Evolutionary conservation across 2,329 filamentous ascomycete genomes (phyloP), one percentile per base, ranked within the genome.

Genomic region (Magnaporthiopsis poae): DNA sequence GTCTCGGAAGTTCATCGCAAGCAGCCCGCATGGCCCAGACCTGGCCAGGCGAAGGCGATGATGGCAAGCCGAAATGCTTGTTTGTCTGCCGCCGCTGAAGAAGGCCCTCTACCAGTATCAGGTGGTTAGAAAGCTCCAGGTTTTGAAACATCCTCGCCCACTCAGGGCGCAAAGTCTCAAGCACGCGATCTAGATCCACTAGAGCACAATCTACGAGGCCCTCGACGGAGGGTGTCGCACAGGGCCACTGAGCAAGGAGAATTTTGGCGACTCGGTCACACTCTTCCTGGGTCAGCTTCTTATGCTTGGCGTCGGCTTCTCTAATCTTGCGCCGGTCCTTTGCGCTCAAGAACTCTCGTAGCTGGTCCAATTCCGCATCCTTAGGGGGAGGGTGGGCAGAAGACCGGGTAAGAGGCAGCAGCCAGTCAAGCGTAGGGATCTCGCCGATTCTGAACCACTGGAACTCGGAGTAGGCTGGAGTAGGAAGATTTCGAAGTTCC

Each of bases 111-210:
- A 83, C 77, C 33, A 76, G 61, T 12, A 74, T 66, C 0, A 86
- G 67, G 69, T 85, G 80, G 0, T 71, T 60, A 0, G 75, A 78
- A 0, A 86, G 74, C 35, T 82, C 75, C 12, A 76, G 68, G 61
- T 87, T 87, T 5, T 78, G 75, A n/a, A 76, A 79, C 0, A 84
- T 70, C 0, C 80, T 77, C 5, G 73, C 68, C 83, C 83, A 87
- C 64, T 84, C 80, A 0, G 77, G 76, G 0, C 70, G 68, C 18
- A 86, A 71, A 0, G 72, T 70, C 0, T 74, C 69, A 1, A 84
- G 56, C 3, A 81, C 82, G 13, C 72, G 68, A 0, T 68, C 56
- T 8, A 76, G 29, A 67, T 84, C 71, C 0, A 86, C 35, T n/a
- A 33, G 25, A 2, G 21, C 18, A n/a, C 2, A 78, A 62, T 3